Evolutionary conservation across 2,329 filamentous ascomycete species (phyloP).

Genomic region (Xylariales sp.): DNA sequence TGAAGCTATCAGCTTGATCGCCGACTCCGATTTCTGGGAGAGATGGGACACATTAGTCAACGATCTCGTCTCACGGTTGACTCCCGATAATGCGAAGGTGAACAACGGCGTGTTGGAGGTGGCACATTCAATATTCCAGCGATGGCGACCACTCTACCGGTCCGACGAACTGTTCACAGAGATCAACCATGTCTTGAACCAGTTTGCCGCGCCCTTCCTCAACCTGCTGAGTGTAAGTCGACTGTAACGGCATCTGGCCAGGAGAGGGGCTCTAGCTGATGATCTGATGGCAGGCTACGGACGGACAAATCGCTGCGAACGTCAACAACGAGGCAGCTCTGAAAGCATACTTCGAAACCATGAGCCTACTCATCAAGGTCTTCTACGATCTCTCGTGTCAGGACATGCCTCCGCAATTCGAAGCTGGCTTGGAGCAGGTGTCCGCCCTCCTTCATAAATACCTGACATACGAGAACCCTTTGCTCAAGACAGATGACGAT

Average conservation of each 20-base stretch:
- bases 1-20: slow-evolving; percentile 94
- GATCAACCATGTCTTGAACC: slow-evolving; percentile 89
- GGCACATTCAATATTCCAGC: slow-evolving; percentile 94
- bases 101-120: slow-evolving; percentile 96
- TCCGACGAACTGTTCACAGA: slow-evolving; percentile 91
- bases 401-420: slow-evolving; percentile 90
- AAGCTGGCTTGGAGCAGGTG: slow-evolving; percentile 77
- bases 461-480: slow-evolving; percentile 79
- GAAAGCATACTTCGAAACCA: slow-evolving; percentile 73
- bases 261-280: not conserved
- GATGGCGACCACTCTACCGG: slow-evolving; percentile 91
- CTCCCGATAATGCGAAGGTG: slow-evolving; percentile 71
- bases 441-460: slow-evolving; percentile 86
- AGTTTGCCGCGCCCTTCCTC: slow-evolving; percentile 81
- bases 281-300: slow-evolving; percentile 48
- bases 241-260: too few species aligned
- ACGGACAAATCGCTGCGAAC: slow-evolving; percentile 69
- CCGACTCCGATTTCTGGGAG: slow-evolving; percentile 95
- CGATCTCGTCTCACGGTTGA: slow-evolving; percentile 86
- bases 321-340: slow-evolving; percentile 70
- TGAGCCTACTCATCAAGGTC: slow-evolving; percentile 86
- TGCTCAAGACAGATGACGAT: slow-evolving; percentile 83
- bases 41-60: slow-evolving; percentile 94
- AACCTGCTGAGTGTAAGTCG: slow-evolving; percentile 64
- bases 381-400: slow-evolving; percentile 97